phyloP scores from a whole-genome alignment of 345 rosid genomes.

The Pugionium dolabratum region DNA sequence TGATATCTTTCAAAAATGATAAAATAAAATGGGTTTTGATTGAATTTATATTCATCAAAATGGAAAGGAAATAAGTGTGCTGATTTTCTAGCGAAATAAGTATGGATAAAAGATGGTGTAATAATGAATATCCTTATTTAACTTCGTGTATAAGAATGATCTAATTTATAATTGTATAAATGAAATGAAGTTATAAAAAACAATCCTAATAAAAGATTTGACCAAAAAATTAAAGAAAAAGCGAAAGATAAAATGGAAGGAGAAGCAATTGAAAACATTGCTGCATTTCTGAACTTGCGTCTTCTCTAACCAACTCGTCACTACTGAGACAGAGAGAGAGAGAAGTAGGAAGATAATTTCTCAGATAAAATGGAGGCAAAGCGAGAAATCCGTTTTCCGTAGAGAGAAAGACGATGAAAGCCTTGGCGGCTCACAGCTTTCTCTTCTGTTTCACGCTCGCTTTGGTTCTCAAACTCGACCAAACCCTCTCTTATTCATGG shows the following conservation, averaged over 20 bases:
- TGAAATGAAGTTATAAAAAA: too few relatives aligned
- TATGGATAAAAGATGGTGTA: too few relatives aligned
- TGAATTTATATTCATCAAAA: too few relatives aligned
- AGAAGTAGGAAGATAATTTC: background rate
- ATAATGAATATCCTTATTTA: too few relatives aligned
- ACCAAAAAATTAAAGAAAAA: background rate
- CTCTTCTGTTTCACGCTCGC: constrained; percentile 70
- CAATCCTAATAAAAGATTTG: too few relatives aligned
- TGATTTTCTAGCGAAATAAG: too few relatives aligned
- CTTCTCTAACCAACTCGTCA: constrained; percentile 6
- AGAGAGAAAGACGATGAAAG: constrained; percentile 52
- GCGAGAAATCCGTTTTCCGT: constrained; percentile 5
- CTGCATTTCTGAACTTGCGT: background rate
- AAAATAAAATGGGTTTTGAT: too few relatives aligned
- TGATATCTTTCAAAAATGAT: too few relatives aligned
- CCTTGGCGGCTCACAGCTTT: constrained; percentile 73
- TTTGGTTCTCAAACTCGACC: constrained; percentile 76
- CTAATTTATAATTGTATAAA: too few relatives aligned
- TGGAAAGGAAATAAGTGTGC: too few relatives aligned
- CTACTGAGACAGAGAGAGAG: background rate
- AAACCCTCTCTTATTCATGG: constrained; percentile 64
- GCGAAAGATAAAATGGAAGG: constrained; percentile 8
- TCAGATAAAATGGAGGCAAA: constrained; percentile 25
- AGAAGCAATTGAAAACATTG: constrained; percentile 29
- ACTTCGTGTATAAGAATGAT: too few relatives aligned